Percentiles rank a stretch among this genome's conserved stretches.
These are phyloP conservation scores for Xylaria intraflava DNA, from an alignment of 495 filamentous ascomycete species.

Conservation along the genomic window DNA sequence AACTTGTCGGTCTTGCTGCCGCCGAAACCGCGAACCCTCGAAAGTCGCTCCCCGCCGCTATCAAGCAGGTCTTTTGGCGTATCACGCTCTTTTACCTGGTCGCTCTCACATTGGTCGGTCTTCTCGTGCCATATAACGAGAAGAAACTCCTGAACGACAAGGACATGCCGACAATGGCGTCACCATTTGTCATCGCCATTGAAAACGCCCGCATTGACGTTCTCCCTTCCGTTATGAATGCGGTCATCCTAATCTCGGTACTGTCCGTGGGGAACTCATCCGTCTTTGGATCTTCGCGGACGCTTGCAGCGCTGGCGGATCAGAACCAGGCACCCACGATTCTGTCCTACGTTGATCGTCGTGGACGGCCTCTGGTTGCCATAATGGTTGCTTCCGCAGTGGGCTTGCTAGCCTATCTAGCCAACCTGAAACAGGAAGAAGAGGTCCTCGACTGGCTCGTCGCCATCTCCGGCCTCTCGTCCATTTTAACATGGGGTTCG, in stretches of 20 bases:
- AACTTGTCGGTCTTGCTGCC: conserved; percentile 86
- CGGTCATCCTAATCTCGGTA: conserved; percentile 82
- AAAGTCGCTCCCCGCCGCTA: conserved; percentile 76
- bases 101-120: conserved; percentile 63
- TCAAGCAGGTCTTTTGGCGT: conserved; percentile 95
- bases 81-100: conserved; percentile 84
- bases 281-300: conserved; percentile 81
- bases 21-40: conserved; percentile 83
- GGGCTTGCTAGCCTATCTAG: conserved; percentile 74
- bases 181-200: conserved; percentile 88
- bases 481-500: conserved; percentile 89
- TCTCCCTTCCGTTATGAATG: conserved; percentile 80
- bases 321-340: conserved; percentile 74
- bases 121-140: conserved; percentile 68
- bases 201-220: conserved; percentile 67
- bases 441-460: conserved; percentile 82
- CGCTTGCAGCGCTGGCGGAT: conserved; percentile 78
- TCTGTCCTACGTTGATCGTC: conserved; percentile 75
- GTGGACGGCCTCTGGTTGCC: conserved; percentile 70
- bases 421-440: conserved; percentile 56
- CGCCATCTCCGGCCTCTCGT: conserved; percentile 79
- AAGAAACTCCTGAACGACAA: conserved; percentile 54
- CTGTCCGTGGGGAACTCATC: conserved; percentile 82
- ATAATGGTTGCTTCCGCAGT: conserved; percentile 62
- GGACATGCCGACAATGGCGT: conserved; percentile 52